A percentile compares a stretch with the other conserved stretches of the same genome.
Evolutionary conservation across 1,139 yeast genomes (phyloP).

Genomic region (Saccharomyces hybrid): DNA sequence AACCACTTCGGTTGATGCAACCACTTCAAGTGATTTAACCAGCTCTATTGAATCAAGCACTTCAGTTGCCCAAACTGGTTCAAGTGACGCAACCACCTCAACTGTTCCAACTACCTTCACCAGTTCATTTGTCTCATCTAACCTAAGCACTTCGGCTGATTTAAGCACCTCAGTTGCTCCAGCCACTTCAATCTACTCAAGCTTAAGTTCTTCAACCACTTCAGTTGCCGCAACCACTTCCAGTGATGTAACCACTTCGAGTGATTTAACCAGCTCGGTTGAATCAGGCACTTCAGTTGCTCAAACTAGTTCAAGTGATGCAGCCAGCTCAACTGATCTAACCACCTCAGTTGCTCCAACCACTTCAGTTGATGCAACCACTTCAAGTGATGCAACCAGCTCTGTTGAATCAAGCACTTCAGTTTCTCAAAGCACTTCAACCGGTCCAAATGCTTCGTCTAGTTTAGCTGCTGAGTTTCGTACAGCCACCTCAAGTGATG

Average conservation of each 20-base stretch:
- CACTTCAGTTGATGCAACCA: no score
- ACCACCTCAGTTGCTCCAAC: neutral
- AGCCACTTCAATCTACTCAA: neutral
- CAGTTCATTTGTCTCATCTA: neutral
- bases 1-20: neutral
- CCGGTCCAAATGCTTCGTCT: no score
- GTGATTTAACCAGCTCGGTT: no score
- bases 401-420: neutral
- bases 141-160: neutral
- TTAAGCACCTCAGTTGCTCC: neutral
- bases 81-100: neutral
- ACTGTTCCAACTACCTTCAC: neutral
- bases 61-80: no score
- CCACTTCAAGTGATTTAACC: neutral
- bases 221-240: neutral
- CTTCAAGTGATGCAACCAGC: neutral
- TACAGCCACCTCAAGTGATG: neutral
- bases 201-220: neutral
- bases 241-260: neutral
- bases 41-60: no score
- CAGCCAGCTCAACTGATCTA: neutral
- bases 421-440: neutral
- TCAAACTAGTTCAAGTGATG: neutral
- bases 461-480: neutral
- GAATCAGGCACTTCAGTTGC: neutral